Evolutionary conservation across 2,329 filamentous ascomycete species (phyloP).

Genomic region (Fusarium napiforme): DNA sequence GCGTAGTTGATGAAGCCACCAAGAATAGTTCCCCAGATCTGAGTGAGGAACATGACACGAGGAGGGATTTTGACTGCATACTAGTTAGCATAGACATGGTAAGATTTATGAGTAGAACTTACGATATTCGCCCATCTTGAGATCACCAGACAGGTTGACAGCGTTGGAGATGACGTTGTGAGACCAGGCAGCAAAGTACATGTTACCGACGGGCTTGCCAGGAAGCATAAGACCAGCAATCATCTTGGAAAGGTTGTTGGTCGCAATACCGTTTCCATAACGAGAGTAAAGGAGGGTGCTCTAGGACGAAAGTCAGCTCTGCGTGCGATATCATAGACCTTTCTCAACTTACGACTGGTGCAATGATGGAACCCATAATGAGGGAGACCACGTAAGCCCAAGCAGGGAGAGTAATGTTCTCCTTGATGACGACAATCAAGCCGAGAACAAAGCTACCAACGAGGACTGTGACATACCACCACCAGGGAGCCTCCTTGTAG

Average conservation of each 20-base stretch:
- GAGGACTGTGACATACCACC: conserved; percentile 59
- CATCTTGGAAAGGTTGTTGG: conserved; percentile 69
- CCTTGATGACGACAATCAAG: conserved; percentile 57
- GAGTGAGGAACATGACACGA: conserved; percentile 65
- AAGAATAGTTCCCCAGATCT: conserved; percentile 65
- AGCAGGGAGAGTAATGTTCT: conserved; percentile 57
- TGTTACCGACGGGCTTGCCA: conserved; percentile 63
- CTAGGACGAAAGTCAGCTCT: conserved; percentile 43
- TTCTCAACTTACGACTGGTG: conserved; percentile 56
- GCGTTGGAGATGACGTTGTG: conserved; percentile 65
- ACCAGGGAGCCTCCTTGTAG: conserved; percentile 62
- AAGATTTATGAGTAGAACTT: conserved; percentile 32
- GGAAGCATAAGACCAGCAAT: conserved; percentile 63
- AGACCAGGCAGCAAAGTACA: conserved; percentile 69
- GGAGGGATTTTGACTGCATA: conserved; percentile 64
- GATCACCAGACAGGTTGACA: conserved; percentile 61
- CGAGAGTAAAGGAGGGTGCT: conserved; percentile 63
- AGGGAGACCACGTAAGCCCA: conserved; percentile 62
- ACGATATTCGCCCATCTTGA: conserved; percentile 70
- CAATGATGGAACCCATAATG: conserved; percentile 57
- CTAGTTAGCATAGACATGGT: rapidly evolving
- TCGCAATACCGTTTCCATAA: conserved; percentile 67
- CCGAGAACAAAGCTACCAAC: conserved; percentile 58
- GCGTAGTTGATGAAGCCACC: conserved; percentile 66
- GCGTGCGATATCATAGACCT: rapidly evolving